Evolutionary conservation across 306 rosid species (phyloP).

Genomic region (Bauhinia variegata): DNA sequence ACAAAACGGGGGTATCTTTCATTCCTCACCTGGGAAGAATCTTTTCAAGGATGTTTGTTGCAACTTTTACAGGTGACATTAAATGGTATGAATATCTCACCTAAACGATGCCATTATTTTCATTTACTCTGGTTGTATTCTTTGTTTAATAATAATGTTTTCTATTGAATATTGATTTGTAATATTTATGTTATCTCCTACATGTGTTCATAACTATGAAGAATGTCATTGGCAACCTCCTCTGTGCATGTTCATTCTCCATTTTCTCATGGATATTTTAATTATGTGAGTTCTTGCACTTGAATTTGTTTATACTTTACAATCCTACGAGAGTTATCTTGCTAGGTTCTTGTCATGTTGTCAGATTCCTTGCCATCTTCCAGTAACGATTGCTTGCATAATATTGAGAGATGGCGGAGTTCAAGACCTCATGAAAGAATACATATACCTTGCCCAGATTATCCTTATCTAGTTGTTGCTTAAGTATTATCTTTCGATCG

Average conservation of each 20-base stretch:
- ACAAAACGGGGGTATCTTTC: slow-evolving; percentile 1
- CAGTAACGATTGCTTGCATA: slow-evolving; percentile 77
- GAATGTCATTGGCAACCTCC: slow-evolving; percentile 9
- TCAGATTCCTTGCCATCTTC: slow-evolving; percentile 67
- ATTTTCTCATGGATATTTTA: slow-evolving; percentile 13
- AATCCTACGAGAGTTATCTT: slow-evolving; percentile 32
- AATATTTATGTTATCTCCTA: slow-evolving; percentile 6
- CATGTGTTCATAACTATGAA: slow-evolving; percentile 11
- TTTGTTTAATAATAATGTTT: neutral
- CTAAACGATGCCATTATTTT: slow-evolving; percentile 26
- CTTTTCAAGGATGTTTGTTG: slow-evolving; percentile 70
- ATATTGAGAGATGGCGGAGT: slow-evolving; percentile 76
- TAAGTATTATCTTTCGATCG: slow-evolving; percentile 41
- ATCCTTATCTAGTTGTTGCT: slow-evolving; percentile 69
- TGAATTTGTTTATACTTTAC: slow-evolving; percentile 22
- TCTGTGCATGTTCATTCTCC: neutral
- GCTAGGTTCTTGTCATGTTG: slow-evolving; percentile 72
- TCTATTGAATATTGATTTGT: slow-evolving; percentile 7
- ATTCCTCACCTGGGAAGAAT: slow-evolving; percentile 65
- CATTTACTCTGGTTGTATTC: slow-evolving; percentile 27
- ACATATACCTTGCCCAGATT: slow-evolving; percentile 60
- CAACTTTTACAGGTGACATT: slow-evolving; percentile 79
- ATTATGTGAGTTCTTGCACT: slow-evolving; percentile 3
- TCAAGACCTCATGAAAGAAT: slow-evolving; percentile 60
- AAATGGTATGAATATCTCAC: slow-evolving; percentile 53